Base-by-base conservation (phyloP, 139 green algal species). In the Nannochloris sp. region DNA sequence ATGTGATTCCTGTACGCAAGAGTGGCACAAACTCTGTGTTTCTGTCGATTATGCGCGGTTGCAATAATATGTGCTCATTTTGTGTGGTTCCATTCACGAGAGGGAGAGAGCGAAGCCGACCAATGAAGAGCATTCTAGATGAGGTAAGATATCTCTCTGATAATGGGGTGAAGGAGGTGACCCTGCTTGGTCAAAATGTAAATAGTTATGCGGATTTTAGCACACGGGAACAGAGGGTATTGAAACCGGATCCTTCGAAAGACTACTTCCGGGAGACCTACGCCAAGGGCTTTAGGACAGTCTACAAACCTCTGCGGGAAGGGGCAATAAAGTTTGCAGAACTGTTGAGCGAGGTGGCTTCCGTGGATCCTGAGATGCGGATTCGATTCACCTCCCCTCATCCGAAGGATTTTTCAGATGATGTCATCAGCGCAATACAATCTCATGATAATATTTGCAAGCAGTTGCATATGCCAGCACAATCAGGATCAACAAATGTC, bases 41-140 rank as follows among this genome's bases (percentile, higher is more conserved):
- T 63, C 63, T 95, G 5, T 84, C 69, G 57, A 87, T 96, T 77
- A 95, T 92, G 86, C 68, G 89, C 2, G 89, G 89, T 23, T 96
- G 89, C 80, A 88, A 93, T 79, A 96, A 96, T 77, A 86, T 93
- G 79, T 95, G 89, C 74, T 62, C 77, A 49, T 96, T 93, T 74
- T 96, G 89, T 75, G 84, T 95, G n/a, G 88, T 95, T 46, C 85
- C 87, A n/a, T 91, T 76, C 69, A 87, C 66, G 30, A 63, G 89
- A 28, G 88, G 88, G 36, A 63, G 87, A 8, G 89, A 96, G 76
- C 78, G 89, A 60, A 88, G 76, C 60, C 73, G 89, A 12, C 65
- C 75, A 4, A 28, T 86, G 31, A 45, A 48, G 14, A 86, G 77
- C 12, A 89, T 96, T 5, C 56, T 95, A 20, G 56, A 76, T 10